Percentiles rank a stretch among this genome's conserved stretches.
Conservation (phyloP, 1,139 yeast species). For the Fermentozyma sake region DNA sequence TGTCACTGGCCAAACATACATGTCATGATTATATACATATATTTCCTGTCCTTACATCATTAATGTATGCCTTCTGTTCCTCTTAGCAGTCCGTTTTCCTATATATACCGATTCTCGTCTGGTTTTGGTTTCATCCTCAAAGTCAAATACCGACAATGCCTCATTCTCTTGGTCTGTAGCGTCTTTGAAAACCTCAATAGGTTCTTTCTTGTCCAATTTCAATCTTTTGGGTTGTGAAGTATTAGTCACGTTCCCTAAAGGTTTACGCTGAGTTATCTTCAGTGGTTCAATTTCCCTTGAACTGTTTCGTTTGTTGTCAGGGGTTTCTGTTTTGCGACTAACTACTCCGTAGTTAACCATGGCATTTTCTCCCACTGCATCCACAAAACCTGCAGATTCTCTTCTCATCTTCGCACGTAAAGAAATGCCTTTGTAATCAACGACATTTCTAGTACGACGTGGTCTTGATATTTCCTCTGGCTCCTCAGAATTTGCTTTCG, state of each 20-base stretch:
- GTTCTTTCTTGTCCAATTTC: constrained; percentile 3
- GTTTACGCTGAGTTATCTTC: constrained; percentile 8
- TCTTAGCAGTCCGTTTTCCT: constrained; percentile 7
- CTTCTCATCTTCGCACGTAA: constrained; percentile 68
- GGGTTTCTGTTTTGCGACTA: constrained; percentile 4
- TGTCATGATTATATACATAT: too few relatives aligned
- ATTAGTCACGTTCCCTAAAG: constrained; percentile 18
- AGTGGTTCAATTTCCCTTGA: constrained; percentile 2
- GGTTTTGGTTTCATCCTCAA: constrained; percentile 16
- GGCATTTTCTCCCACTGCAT: constrained; percentile 42
- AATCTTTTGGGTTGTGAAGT: constrained; percentile 4
- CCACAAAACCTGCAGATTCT: constrained; percentile 54
- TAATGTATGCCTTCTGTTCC: constrained; percentile 11
- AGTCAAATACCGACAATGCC: constrained; percentile 27
- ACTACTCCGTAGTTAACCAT: constrained; percentile 45
- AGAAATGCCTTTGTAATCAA: constrained; percentile 69
- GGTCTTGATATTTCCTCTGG: constrained; percentile 6
- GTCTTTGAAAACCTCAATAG: constrained; percentile 1
- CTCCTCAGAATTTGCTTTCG: constrained; percentile 24
- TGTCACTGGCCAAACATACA: too few relatives aligned
- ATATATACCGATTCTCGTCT: constrained; percentile 10
- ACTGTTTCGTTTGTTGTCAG: constrained; percentile 3
- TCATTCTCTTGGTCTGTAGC: constrained; percentile 3
- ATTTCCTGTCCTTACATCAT: constrained; percentile 4
- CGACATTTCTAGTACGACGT: constrained; percentile 42